Base-by-base conservation (phyloP, 2,329 filamentous ascomycete genomes). In the Cladosporium sp. region DNA sequence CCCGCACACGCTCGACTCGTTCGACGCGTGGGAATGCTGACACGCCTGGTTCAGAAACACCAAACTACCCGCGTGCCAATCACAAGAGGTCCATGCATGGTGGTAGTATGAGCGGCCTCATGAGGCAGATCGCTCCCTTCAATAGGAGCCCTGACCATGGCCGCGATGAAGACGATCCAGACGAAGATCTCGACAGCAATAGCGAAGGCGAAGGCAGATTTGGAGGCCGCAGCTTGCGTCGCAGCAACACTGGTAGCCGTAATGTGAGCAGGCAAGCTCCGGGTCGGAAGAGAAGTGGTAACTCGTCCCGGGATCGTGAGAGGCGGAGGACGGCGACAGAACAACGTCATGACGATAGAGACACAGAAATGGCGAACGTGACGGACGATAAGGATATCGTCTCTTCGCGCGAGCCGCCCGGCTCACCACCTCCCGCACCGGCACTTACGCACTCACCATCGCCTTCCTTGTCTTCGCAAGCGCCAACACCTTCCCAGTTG, bases 1-100 rank as follows among this genome's bases (percentile, higher is more conserved):
- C 72, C 21, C 77, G 79, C 26, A 78, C 77, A 56, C 76, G 80
- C 60, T 82, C 80, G 62, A 80, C 77, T 11, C 77, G 73, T 8
- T 70, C 78, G 60, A 78, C 78, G 66, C 76, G 73, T 23, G 77
- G 77, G 58, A 78, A 77, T 6, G 67, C 65, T 10, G 64, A 55
- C 18, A 31, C 57, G 6, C 46, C 64, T 21, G 57, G 49, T 10
- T 62, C 57, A 11, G 58, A 61, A n/a, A 56, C 56, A 31, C 64
- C 64, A 1, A 66, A 44, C 16, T 49, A 37, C n/a, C 62, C 57
- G 28, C 67, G 61, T 12, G 56, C 46, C 21, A 53, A 50, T 6
- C 55, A 64, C 56, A 58, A 65, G 40, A 46, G 58, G 3, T 21
- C 35, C 10, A 31, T 33, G 26, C 61, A 65, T 29, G 59, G 56